Evolutionary conservation across 345 rosid species (phyloP).

Genomic region (Moricandia moricandioides): DNA sequence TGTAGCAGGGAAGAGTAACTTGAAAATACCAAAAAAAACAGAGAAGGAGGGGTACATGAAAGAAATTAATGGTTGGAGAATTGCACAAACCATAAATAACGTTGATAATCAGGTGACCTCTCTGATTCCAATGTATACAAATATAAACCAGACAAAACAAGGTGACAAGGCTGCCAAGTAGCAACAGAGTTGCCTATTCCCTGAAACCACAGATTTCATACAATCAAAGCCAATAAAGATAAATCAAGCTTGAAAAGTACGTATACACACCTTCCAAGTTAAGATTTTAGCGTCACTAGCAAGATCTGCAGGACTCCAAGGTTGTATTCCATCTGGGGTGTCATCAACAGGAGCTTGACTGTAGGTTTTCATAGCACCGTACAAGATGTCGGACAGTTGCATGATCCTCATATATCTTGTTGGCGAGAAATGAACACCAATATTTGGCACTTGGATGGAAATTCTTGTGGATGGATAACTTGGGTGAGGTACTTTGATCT

Average conservation of each 20-base stretch:
- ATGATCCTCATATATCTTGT: constrained; percentile 67
- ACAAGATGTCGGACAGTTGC: constrained; percentile 63
- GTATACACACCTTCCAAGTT: constrained; percentile 80
- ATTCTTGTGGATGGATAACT: constrained; percentile 84
- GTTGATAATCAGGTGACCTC: constrained; percentile 73
- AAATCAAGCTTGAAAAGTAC: constrained; percentile 28
- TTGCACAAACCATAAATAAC: constrained; percentile 71
- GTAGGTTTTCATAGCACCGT: constrained; percentile 53
- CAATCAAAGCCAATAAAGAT: constrained; percentile 21
- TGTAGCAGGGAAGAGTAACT: not conserved
- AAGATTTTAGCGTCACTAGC: constrained; percentile 70
- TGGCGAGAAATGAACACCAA: constrained; percentile 93
- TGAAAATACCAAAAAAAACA: not conserved
- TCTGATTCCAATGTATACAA: constrained; percentile 83
- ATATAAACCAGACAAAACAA: constrained; percentile 79
- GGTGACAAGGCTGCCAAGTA: constrained; percentile 90
- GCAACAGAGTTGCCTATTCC: constrained; percentile 96
- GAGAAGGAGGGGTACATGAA: not conserved
- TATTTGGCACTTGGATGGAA: constrained; percentile 94
- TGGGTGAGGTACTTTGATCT: constrained; percentile 89
- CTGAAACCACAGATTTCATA: constrained; percentile 41
- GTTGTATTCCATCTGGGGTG: constrained; percentile 53
- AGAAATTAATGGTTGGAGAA: constrained; percentile 21
- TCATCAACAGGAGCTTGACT: constrained; percentile 66
- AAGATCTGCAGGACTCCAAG: constrained; percentile 77